Base-by-base conservation (phyloP, 2,329 filamentous ascomycete genomes). In the Ilyonectria destructans region DNA sequence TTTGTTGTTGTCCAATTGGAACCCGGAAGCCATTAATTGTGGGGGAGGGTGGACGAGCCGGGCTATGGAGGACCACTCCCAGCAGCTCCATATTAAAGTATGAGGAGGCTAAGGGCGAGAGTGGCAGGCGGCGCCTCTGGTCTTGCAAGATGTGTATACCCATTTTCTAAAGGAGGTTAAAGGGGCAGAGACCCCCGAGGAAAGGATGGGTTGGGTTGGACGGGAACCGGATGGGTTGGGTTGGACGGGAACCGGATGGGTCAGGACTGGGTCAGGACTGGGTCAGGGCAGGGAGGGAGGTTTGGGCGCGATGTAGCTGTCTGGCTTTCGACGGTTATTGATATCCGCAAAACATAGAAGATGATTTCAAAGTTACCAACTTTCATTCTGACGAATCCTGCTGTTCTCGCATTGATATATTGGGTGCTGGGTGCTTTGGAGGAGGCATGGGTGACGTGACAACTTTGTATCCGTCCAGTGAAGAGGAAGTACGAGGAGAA, bases 71-170 rank as follows among this genome's bases (percentile, higher is more conserved):
- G 52, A 58, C n/a, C 10, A 23, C 58, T 62, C 51, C 46, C 57
- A 62, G 52, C 43, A 33, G 65, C 43, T 48, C 55, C 45, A 33
- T 54, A 35, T 33, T 19, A 54, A 19, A 33, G 51, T 54, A 31
- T 29, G 54, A 43, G 29, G 26, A 43, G 40, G 46, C 46, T 19
- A 19, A n/a, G 37, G 56, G 37, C 15, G 4, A 26, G 10, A 45
- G 48, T 33, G 51, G 43, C 19, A 61, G 58, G 57, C 48, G 57
- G 57, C 57, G 60, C 29, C 40, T 48, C 37, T 55, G 58, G 56
- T 66, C 59, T 71, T 77, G 70, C 33, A 62, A 68, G 76, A 70
- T 67, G 77, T 76, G 77, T 79, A 79, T 79, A 79, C 77, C 77
- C 77, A 77, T 75, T 78, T 79, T 68, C 69, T 71, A 69, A 68